These are phyloP conservation scores for Senna siamea DNA, from an alignment of 306 rosid genomes.

Conservation along the genomic window DNA sequence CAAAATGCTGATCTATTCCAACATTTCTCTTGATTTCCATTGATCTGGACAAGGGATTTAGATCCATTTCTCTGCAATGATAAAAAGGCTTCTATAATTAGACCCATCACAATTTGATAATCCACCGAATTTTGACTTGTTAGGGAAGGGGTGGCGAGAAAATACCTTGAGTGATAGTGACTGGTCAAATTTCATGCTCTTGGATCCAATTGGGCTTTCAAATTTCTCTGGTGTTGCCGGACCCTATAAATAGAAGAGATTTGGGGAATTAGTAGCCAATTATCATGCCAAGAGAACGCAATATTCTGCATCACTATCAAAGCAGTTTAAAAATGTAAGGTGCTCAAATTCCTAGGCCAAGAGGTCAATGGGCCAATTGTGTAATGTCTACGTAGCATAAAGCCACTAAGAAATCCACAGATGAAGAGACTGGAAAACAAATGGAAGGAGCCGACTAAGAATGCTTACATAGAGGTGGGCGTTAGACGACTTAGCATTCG, in stretches of 20 bases:
- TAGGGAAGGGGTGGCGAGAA: not conserved
- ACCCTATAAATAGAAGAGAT: slow-evolving; percentile 52
- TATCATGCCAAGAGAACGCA: slow-evolving; percentile 23
- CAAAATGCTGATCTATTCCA: slow-evolving; percentile 38
- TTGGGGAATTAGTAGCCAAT: not conserved
- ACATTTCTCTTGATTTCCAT: slow-evolving; percentile 43
- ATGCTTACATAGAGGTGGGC: slow-evolving; percentile 57
- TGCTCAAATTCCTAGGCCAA: no score
- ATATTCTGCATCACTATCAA: not conserved
- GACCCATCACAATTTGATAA: not conserved
- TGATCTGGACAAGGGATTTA: slow-evolving; percentile 45
- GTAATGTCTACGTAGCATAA: not conserved
- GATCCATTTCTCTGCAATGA: slow-evolving; percentile 69
- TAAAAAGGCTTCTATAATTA: slow-evolving; percentile 21
- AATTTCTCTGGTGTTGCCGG: slow-evolving; percentile 89
- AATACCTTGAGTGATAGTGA: slow-evolving; percentile 55
- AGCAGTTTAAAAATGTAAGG: no score
- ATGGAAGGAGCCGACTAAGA: slow-evolving; percentile 8
- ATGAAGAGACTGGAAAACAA: not conserved
- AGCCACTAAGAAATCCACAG: not conserved
- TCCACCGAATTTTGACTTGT: not conserved
- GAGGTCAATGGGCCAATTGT: not conserved
- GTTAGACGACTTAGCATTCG: slow-evolving; percentile 54
- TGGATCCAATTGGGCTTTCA: slow-evolving; percentile 62
- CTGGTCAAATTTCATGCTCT: slow-evolving; percentile 63